Conservation (phyloP, 108 stramenopile genomes). For the Cyclostephanos tholiformis region DNA sequence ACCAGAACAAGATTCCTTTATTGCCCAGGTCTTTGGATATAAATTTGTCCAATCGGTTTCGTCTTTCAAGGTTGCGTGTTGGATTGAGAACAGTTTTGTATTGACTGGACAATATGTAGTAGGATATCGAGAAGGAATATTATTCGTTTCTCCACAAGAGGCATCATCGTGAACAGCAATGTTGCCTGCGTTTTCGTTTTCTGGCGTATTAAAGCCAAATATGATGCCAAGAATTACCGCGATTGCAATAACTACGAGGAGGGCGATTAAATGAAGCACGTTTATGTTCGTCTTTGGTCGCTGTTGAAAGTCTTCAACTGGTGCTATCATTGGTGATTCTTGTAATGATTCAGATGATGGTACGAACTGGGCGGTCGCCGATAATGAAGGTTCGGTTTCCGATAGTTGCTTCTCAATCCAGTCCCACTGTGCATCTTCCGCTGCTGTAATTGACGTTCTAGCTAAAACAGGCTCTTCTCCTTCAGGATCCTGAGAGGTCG, state of each 20-base stretch:
- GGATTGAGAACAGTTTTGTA: background rate
- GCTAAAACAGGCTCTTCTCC: no score
- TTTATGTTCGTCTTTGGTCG: constrained; percentile 1
- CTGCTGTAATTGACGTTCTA: background rate
- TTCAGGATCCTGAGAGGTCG: no score
- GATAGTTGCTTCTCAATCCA: background rate
- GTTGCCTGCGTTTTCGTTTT: background rate
- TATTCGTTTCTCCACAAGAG: background rate
- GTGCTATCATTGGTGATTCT: background rate
- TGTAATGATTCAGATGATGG: background rate
- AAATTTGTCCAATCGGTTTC: background rate
- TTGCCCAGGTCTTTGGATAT: constrained; percentile 22
- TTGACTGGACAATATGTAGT: background rate
- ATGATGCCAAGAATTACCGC: constrained; percentile 10
- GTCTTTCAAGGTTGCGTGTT: background rate
- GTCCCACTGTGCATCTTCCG: background rate
- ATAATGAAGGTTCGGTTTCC: background rate
- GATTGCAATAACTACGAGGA: background rate
- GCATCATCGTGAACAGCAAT: background rate
- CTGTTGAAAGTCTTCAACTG: background rate
- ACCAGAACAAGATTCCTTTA: constrained; percentile 36
- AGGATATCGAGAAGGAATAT: constrained; percentile 5
- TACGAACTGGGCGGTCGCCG: background rate
- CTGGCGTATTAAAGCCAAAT: background rate
- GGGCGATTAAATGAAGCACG: background rate